A percentile compares a stretch with the other conserved stretches of the same genome.
Conservation (phyloP, 2,329 filamentous ascomycete genomes). For the Trichoderma endophyticum region DNA sequence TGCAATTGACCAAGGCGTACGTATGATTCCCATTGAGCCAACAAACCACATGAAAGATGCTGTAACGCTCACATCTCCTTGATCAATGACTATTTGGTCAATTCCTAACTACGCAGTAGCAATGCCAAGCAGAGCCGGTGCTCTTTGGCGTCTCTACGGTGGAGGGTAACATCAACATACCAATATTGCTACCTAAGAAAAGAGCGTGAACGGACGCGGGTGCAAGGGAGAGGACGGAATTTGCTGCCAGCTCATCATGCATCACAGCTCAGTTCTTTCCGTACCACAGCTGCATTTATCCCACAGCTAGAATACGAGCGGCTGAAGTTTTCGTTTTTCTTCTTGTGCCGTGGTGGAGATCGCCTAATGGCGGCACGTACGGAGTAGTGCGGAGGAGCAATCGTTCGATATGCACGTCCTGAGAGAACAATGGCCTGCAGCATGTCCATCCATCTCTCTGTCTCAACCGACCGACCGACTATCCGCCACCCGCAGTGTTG, state of each 20-base stretch:
- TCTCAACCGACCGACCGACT: background rate
- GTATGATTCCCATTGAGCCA: background rate
- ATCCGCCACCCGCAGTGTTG: background rate
- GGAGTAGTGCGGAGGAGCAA: background rate
- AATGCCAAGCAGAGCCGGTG: background rate
- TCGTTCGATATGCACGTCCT: constrained; percentile 11
- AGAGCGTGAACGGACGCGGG: background rate
- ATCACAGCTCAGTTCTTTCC: background rate
- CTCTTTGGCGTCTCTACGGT: background rate
- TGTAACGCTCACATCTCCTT: background rate
- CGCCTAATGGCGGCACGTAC: background rate
- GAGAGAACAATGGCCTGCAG: background rate
- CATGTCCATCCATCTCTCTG: background rate
- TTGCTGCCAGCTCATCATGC: constrained; percentile 8
- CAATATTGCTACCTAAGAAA: constrained; percentile 4
- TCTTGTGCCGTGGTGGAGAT: background rate
- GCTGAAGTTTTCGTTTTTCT: background rate
- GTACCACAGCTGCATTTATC: background rate
- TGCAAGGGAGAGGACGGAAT: background rate
- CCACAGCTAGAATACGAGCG: background rate
- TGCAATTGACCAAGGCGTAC: background rate
- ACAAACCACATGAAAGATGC: background rate
- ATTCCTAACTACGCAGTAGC: background rate
- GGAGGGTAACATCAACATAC: constrained; percentile 13
- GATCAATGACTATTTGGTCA: background rate